Evolutionary conservation across 257 asterid species (phyloP).

Genomic region (Fraxinus quadrangulata): DNA sequence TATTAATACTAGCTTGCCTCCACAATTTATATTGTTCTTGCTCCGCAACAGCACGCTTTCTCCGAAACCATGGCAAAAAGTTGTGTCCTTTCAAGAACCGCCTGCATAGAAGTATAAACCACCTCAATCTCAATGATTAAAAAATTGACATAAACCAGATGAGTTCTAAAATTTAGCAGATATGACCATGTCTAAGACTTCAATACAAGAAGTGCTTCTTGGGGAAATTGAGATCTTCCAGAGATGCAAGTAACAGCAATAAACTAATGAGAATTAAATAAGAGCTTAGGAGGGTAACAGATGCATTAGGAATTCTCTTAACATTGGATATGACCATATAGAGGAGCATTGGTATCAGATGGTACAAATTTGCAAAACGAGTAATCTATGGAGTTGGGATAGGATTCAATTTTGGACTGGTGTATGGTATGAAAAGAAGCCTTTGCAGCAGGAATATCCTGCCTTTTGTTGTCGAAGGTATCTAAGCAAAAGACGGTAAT

Average conservation of each 20-base stretch:
- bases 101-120: slow-evolving; percentile 47
- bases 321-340: slow-evolving; percentile 6
- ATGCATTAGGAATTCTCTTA: slow-evolving; percentile 6
- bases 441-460: neutral
- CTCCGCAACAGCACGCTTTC: slow-evolving; percentile 95
- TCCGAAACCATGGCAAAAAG: slow-evolving; percentile 87
- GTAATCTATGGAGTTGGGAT: slow-evolving; percentile 14
- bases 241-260: neutral
- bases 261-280: slow-evolving; percentile 7
- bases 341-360: slow-evolving; percentile 11
- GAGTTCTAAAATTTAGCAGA: slow-evolving; percentile 8
- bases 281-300: neutral
- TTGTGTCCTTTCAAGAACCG: slow-evolving; percentile 87
- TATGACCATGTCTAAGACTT: slow-evolving; percentile 2
- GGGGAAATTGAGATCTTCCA: slow-evolving; percentile 1
- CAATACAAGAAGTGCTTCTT: neutral
- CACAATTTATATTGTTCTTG: slow-evolving; percentile 84
- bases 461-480: slow-evolving; percentile 8
- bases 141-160: neutral
- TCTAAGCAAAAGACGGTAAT: slow-evolving; percentile 21
- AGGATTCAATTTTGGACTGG: neutral
- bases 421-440: neutral
- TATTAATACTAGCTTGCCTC: slow-evolving; percentile 87
- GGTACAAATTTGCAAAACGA: slow-evolving; percentile 10
- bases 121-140: slow-evolving; percentile 26